A percentile compares a stretch with the other conserved stretches of the same genome.
Conservation (phyloP, 345 rosid species). For the Pistacia vera region DNA sequence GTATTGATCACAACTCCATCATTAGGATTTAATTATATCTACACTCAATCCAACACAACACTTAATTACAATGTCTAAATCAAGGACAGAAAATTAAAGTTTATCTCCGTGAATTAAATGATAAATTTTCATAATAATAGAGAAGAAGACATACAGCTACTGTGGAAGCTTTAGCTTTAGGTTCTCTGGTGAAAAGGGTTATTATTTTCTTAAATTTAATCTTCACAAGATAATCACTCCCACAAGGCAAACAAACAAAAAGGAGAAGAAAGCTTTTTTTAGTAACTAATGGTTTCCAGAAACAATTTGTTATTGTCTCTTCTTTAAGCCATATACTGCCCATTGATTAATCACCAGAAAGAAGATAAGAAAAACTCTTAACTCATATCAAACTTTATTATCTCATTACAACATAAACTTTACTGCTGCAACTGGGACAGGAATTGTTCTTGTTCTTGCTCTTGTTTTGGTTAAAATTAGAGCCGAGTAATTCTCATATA, state of each 20-base stretch:
- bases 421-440: slow-evolving; percentile 1
- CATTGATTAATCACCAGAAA: background rate
- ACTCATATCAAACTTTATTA: background rate
- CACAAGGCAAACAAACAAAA: background rate
- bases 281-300: background rate
- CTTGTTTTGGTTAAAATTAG: background rate
- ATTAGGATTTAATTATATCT: too few species aligned
- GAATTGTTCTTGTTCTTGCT: background rate
- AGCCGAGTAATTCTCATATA: background rate
- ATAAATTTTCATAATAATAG: too few species aligned
- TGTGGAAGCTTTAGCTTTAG: background rate
- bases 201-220: too few species aligned
- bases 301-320: background rate
- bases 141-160: too few species aligned
- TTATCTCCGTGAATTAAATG: too few species aligned
- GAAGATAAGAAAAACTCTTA: background rate
- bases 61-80: too few species aligned
- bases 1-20: too few species aligned
- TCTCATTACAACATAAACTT: slow-evolving; percentile 20
- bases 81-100: too few species aligned
- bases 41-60: too few species aligned
- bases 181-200: too few species aligned
- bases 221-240: background rate
- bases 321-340: too few species aligned
- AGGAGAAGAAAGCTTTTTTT: too few species aligned